Base-by-base conservation (phyloP, 2,329 filamentous ascomycete species). In the Neospermospora avenae region DNA sequence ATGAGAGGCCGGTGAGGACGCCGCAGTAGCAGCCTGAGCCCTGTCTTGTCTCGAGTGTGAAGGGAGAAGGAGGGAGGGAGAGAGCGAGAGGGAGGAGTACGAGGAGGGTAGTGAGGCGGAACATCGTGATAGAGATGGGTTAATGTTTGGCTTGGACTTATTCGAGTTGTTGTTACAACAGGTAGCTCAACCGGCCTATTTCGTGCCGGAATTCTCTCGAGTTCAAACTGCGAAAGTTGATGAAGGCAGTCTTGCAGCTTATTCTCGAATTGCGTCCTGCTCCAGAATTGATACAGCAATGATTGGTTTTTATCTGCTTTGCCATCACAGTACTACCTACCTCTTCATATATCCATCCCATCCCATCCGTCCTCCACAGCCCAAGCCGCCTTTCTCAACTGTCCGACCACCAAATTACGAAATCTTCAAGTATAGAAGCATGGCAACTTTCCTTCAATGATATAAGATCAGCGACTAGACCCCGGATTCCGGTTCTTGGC, bases 1-100 rank as follows among this genome's bases (percentile, higher is more conserved):
- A 60, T 6, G 52, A 60, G 22, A 18, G 20, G 22, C 58, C 53
- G 2, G 53, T 60, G 42, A 60, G 20, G 13, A 31, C 16, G 44
- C 58, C 58, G 58, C 58, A 60, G 48, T 55, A 56, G 45, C 58
- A 60, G 31, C 51, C 51, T 37, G 58, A 42, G 45, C 41, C 34
- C 46, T 60, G 58, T n/a, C 58, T 41, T 4, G 28, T 28, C 6
- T 41, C 41, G 41, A 59, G 28, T 0, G 25, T 35, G 14, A 52
- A 3, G 5, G 52, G 46, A n/a, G 37, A n/a, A 16, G 37, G 14
- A 7, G 37, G 18, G 13, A 39, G 37, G 2, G 7, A 4, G 37
- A n/a, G 2, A 11, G 37, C 4, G 13, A 39, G 37, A n/a, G 18
- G 37, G 37, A 39, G 8, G 37, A 3, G 4, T 5, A 4, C 18